Percentiles rank a stretch among this genome's conserved stretches.
Evolutionary conservation across 208 protist genomes (phyloP).

Genomic region (Leishmania amazonensis): DNA sequence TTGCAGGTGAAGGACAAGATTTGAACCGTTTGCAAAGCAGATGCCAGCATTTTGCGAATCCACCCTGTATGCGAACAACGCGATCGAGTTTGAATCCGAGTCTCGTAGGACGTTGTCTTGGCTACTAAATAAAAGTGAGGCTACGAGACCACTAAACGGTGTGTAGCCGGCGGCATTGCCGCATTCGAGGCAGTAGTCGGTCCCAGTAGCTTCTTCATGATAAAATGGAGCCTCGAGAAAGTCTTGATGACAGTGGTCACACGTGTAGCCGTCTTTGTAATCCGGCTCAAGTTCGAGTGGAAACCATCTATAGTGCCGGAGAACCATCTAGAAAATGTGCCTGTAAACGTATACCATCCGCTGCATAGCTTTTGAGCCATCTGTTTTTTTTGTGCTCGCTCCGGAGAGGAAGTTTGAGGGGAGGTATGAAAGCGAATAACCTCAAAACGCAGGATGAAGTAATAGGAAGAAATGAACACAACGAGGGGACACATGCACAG

Average conservation of each 20-base stretch:
- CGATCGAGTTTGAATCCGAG: constrained; percentile 24
- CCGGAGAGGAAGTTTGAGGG: not conserved
- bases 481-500: not conserved
- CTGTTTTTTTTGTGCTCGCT: not conserved
- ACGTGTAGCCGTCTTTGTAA: constrained; percentile 49
- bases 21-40: constrained; percentile 30
- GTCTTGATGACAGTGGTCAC: constrained; percentile 38
- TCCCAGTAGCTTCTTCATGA: constrained; percentile 34
- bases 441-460: not conserved
- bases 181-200: constrained; percentile 45
- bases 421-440: not conserved
- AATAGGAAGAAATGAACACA: not conserved
- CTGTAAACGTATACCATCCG: not conserved
- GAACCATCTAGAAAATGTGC: constrained; percentile 32
- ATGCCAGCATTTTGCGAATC: constrained; percentile 25
- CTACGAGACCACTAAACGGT: constrained; percentile 32
- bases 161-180: constrained; percentile 28
- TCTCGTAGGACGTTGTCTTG: constrained; percentile 16
- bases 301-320: constrained; percentile 45
- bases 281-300: constrained; percentile 39
- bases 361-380: not conserved
- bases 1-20: constrained; percentile 24
- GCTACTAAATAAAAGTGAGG: constrained; percentile 30
- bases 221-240: constrained; percentile 40
- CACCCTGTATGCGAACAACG: constrained; percentile 34